phyloP scores from a whole-genome alignment of 306 rosid genomes.

The Acacia acuminata region DNA sequence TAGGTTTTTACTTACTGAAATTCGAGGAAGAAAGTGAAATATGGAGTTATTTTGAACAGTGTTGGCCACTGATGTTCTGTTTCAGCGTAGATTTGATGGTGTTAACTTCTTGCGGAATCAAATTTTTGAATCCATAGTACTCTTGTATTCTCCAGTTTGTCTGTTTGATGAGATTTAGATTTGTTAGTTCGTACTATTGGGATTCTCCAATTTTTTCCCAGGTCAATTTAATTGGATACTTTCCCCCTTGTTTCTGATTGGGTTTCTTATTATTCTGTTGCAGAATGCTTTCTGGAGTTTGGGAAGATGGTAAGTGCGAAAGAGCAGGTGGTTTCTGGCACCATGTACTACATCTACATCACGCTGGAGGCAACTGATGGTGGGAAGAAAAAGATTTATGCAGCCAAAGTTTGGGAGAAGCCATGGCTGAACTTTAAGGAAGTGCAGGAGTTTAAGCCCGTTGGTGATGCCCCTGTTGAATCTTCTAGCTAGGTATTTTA shows the following conservation, averaged over 20 bases:
- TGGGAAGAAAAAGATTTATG: conserved; percentile 43
- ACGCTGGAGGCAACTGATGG: conserved; percentile 55
- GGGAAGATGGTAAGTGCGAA: conserved; percentile 43
- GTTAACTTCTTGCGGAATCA: no score
- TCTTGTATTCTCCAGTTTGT: no score
- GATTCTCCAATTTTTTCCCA: no score
- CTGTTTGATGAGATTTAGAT: no score
- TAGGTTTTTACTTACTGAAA: no score
- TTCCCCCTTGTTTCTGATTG: not conserved
- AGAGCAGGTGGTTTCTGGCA: conserved; percentile 49
- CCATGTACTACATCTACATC: conserved; percentile 34
- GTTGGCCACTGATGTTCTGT: no score
- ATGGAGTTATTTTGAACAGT: no score
- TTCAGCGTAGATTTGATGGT: no score
- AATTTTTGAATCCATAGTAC: no score
- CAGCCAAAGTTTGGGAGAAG: conserved; percentile 54
- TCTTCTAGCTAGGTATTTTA: conserved; percentile 25
- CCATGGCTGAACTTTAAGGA: conserved; percentile 58
- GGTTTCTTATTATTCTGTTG: not conserved
- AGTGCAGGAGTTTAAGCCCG: conserved; percentile 53
- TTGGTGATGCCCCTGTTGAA: conserved; percentile 39
- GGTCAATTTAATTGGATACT: not conserved
- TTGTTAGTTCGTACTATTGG: no score
- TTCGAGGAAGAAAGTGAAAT: no score
- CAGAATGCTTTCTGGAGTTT: conserved; percentile 44